phyloP scores from a whole-genome alignment of 164 flowering plant species.

The Sedum album region DNA sequence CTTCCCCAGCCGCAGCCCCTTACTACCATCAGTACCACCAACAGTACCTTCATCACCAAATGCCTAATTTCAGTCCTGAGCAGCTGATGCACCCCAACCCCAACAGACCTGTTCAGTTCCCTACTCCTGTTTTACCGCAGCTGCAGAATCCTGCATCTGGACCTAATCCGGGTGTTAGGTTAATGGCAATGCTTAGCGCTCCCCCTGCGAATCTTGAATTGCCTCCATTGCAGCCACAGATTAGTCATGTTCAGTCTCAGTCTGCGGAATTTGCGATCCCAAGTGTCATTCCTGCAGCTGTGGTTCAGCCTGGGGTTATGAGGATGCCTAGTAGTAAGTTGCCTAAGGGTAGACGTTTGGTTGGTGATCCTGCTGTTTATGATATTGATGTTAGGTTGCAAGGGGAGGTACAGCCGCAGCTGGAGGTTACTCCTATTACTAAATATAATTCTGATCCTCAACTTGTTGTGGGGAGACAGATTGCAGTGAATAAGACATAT shows the following conservation, averaged over 20 bases:
- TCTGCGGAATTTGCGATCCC: constrained; percentile 33
- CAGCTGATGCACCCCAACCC: neutral
- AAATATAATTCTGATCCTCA: constrained; percentile 78
- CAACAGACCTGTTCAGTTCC: neutral
- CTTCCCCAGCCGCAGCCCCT: neutral
- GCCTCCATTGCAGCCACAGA: constrained; percentile 11
- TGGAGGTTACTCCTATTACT: constrained; percentile 87
- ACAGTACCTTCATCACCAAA: constrained; percentile 15
- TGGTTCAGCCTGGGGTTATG: constrained; percentile 22
- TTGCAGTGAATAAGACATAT: constrained; percentile 73
- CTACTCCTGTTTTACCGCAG: constrained; percentile 8
- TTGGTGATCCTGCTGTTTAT: constrained; percentile 49
- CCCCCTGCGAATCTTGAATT: constrained; percentile 26
- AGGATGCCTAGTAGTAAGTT: constrained; percentile 54
- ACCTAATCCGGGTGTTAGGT: constrained; percentile 53
- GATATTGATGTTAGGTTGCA: constrained; percentile 57
- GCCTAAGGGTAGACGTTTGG: constrained; percentile 64
- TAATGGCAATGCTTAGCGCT: constrained; percentile 62
- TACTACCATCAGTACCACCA: constrained; percentile 8
- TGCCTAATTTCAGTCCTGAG: constrained; percentile 9
- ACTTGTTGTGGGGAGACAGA: constrained; percentile 69
- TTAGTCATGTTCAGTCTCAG: constrained; percentile 8
- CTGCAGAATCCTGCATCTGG: constrained; percentile 12
- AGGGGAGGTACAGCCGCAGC: constrained; percentile 85
- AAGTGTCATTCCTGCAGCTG: constrained; percentile 21